Conservation (phyloP, 257 asterid species). For the Capsicum rhomboideum region DNA sequence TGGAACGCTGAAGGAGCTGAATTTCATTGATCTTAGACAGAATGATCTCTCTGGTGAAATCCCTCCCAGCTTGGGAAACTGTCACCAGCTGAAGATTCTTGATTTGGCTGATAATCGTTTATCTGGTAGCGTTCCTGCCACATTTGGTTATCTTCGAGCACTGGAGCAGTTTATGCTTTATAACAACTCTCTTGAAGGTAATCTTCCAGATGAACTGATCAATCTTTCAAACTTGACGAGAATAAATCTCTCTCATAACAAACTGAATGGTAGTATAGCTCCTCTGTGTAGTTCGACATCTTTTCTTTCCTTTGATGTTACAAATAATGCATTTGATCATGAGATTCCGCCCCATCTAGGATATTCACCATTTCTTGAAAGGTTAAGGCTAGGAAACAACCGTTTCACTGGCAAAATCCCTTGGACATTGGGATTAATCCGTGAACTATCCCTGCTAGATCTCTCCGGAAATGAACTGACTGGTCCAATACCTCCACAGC, state of each 20-base stretch:
- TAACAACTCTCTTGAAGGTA: constrained; percentile 75
- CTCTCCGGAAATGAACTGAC: constrained; percentile 62
- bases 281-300: constrained; percentile 57
- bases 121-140: constrained; percentile 66
- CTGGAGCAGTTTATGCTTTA: constrained; percentile 78
- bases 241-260: constrained; percentile 67
- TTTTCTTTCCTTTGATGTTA: constrained; percentile 73
- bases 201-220: constrained; percentile 49
- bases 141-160: constrained; percentile 48
- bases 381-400: constrained; percentile 73
- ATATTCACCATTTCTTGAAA: constrained; percentile 54
- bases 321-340: constrained; percentile 55
- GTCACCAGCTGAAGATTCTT: constrained; percentile 45
- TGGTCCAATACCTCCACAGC: constrained; percentile 60
- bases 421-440: constrained; percentile 52
- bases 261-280: constrained; percentile 58
- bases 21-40: constrained; percentile 71
- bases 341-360: constrained; percentile 69
- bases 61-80: constrained; percentile 68
- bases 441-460: constrained; percentile 53
- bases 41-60: constrained; percentile 74
- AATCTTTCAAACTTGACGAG: constrained; percentile 59
- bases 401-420: constrained; percentile 66
- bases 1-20: constrained; percentile 58
- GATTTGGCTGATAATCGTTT: constrained; percentile 79